Percentiles rank a stretch among this genome's conserved stretches.
Evolutionary conservation across 257 asterid species (phyloP).

Genomic region (Forsythia suspensa): DNA sequence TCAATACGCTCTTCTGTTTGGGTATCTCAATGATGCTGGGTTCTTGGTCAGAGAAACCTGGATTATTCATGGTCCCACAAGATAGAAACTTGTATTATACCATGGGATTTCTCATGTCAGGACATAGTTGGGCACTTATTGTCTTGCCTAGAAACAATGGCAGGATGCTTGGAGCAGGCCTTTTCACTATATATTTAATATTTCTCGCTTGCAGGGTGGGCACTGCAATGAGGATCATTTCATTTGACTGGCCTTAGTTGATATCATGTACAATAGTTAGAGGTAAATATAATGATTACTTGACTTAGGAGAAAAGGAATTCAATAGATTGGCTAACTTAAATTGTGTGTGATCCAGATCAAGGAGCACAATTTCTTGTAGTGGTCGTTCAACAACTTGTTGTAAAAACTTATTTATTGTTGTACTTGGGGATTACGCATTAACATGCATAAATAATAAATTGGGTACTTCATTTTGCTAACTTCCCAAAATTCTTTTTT

Average conservation of each 20-base stretch:
- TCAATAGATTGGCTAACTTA: too few relatives aligned
- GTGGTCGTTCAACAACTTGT: too few relatives aligned
- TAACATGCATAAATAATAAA: too few relatives aligned
- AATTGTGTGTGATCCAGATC: too few relatives aligned
- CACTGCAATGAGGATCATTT: slow-evolving; percentile 36
- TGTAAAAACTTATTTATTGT: too few relatives aligned
- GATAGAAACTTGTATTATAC: slow-evolving; percentile 47
- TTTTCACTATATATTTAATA: slow-evolving; percentile 37
- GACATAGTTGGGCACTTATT: slow-evolving; percentile 42
- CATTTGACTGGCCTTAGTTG: slow-evolving; percentile 33
- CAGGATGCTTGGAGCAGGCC: slow-evolving; percentile 50
- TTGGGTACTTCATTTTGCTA: too few relatives aligned
- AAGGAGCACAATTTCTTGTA: too few relatives aligned
- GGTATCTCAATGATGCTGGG: slow-evolving; percentile 48
- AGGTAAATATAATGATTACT: neutral
- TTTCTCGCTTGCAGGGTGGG: slow-evolving; percentile 39
- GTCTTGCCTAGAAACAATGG: slow-evolving; percentile 37
- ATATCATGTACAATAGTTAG: neutral
- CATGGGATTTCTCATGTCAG: slow-evolving; percentile 40
- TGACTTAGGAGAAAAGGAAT: neutral
- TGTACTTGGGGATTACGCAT: too few relatives aligned
- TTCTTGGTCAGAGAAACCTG: slow-evolving; percentile 43
- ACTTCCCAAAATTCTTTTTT: too few relatives aligned
- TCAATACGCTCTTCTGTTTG: slow-evolving; percentile 46
- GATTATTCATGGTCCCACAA: slow-evolving; percentile 30